Evolutionary conservation across 345 rosid species (phyloP), one percentile per base, ranked within the genome.

Genomic region (Populus davidiana): DNA sequence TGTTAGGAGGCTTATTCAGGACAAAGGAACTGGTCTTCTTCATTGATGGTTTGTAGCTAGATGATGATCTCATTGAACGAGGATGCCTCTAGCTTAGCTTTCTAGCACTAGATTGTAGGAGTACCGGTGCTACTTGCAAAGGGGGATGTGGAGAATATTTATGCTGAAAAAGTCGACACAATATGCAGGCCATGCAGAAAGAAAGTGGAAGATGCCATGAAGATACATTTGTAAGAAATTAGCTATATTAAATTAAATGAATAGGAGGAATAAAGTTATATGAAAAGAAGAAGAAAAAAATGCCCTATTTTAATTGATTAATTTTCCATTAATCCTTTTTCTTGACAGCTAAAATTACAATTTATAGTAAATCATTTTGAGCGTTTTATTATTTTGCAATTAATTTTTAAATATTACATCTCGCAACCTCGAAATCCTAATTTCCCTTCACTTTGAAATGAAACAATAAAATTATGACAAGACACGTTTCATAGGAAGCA

Each of bases 161-260:
- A 84, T 82, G 81, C 79, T 74, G 69, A 33, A 80, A 33, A 80
- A 81, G 83, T 69, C 36, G 74, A 61, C 64, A 73, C 67, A 38
- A 63, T 81, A 17, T 21, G 72, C 59, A 62, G 18, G 73, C 77
- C 81, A 77, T 73, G 79, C 76, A 79, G 8, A 72, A 49, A 77
- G 23, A 44, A 39, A 70, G 56, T 5, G 70, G 21, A 47, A 7
- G 72, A 29, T 49, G 49, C 12, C 54, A 52, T 31, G 63, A 16
- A 74, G 41, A 39, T 41, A 27, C 72, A 39, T 43, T 21, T 50
- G 56, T 8, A 50, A 0, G 20, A 50, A 50, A 50, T 50, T 50
- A 50, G 56, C 56, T 49, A 64, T 13, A 14, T 25, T 25, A 13
- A 64, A 64, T 23, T 4, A 23, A 25, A 25, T 23, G 16, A 64